A percentile compares a stretch with the other conserved stretches of the same genome.
Evolutionary conservation across 768 basidiomycete species (phyloP).

Genomic region (Jaapia argillacea): DNA sequence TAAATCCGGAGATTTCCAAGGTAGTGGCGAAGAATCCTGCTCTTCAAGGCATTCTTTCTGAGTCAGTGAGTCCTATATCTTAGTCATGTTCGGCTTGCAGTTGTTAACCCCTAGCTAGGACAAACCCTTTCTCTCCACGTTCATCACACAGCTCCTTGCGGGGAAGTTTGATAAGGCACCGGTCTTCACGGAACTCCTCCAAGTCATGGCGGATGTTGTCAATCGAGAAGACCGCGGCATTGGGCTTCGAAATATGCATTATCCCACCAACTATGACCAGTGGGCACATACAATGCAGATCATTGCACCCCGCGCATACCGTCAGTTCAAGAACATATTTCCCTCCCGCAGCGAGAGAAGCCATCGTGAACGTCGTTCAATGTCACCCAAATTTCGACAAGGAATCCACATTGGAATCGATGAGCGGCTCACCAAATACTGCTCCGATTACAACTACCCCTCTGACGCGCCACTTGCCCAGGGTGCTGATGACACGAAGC

Average conservation of each 20-base stretch:
- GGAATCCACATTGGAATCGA: slow-evolving; percentile 4
- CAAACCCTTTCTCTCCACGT: no score
- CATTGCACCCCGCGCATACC: slow-evolving; percentile 19
- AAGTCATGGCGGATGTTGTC: slow-evolving; percentile 16
- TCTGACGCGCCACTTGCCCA: slow-evolving; percentile 15
- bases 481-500: slow-evolving; percentile 28
- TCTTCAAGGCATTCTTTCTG: no score
- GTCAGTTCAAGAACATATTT: slow-evolving; percentile 13
- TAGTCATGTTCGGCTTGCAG: no score
- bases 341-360: no score
- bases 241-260: slow-evolving; percentile 25
- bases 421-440: slow-evolving; percentile 9
- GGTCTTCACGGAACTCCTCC: slow-evolving; percentile 19
- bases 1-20: no score
- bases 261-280: slow-evolving; percentile 21
- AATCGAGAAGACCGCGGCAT: slow-evolving; percentile 20
- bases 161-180: slow-evolving; percentile 17
- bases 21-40: no score
- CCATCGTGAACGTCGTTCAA: no score
- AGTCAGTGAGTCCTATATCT: no score
- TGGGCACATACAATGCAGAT: slow-evolving; percentile 18
- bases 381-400: no score
- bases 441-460: slow-evolving; percentile 8
- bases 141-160: no score
- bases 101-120: no score